Percentiles rank a stretch among this genome's conserved stretches.
Evolutionary conservation across 345 rosid genomes (phyloP).

Genomic region (Eucalyptus marginata): DNA sequence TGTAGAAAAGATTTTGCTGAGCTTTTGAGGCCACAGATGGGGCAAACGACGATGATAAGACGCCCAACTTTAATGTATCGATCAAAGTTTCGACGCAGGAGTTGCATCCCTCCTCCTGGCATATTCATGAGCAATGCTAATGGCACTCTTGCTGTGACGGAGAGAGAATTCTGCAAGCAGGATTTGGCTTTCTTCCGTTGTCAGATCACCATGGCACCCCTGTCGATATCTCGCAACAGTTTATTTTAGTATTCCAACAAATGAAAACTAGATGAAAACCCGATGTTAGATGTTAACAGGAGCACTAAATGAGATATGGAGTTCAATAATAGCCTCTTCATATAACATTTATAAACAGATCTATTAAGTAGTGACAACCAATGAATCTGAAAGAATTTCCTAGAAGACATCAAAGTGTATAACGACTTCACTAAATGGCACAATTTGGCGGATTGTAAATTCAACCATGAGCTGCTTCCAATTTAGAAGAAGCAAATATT

Average conservation of each 20-base stretch:
- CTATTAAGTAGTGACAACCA: not conserved
- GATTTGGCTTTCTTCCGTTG: conserved; percentile 54
- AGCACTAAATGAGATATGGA: not conserved
- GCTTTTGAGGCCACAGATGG: not conserved
- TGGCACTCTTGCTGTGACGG: conserved; percentile 68
- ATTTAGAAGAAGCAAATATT: not conserved
- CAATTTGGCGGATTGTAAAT: not conserved
- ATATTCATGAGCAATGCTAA: conserved; percentile 54
- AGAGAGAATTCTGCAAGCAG: conserved; percentile 76
- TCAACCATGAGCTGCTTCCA: not conserved
- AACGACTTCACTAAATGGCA: not conserved
- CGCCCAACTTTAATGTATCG: not conserved
- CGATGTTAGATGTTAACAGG: not conserved
- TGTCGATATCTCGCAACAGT: conserved; percentile 1
- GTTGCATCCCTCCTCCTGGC: conserved; percentile 39
- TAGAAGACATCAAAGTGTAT: not conserved
- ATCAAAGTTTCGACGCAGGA: conserved; percentile 18
- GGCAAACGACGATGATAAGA: not conserved
- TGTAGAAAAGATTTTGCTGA: not conserved
- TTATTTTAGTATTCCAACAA: not conserved
- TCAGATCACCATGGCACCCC: conserved; percentile 87
- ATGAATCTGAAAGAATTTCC: not conserved
- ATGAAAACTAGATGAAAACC: not conserved
- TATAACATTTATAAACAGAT: not conserved
- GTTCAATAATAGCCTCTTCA: not conserved